A percentile compares a stretch with the other conserved stretches of the same genome.
Conservation (phyloP, 352 stramenopile genomes). For the Pilasporangium apinafurcum region DNA sequence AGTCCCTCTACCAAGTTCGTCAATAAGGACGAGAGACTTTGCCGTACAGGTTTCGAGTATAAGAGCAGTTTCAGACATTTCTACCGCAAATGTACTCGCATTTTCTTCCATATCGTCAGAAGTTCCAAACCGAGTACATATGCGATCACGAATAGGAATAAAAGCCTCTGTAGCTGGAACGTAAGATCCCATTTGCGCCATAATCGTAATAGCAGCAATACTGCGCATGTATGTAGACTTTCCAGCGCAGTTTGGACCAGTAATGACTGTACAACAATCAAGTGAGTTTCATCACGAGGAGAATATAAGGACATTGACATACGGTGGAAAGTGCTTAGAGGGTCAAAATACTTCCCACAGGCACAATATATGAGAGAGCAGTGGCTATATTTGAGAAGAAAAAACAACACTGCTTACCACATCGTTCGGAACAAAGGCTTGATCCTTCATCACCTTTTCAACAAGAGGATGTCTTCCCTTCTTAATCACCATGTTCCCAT, state of each 20-base stretch:
- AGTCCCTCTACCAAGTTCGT: slow-evolving; percentile 89
- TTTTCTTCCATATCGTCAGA: slow-evolving; percentile 94
- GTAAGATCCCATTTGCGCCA: slow-evolving; percentile 89
- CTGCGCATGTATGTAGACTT: slow-evolving; percentile 89
- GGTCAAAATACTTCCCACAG: slow-evolving; percentile 51
- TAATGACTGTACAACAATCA: slow-evolving; percentile 57
- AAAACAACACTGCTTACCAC: slow-evolving; percentile 23
- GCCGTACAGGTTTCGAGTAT: slow-evolving; percentile 70
- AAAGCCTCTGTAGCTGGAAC: slow-evolving; percentile 77
- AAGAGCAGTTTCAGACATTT: slow-evolving; percentile 89
- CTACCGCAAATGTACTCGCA: slow-evolving; percentile 86
- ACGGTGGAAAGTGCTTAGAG: slow-evolving; percentile 70
- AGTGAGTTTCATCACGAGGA: neutral
- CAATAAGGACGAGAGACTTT: slow-evolving; percentile 83
- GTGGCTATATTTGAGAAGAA: too few relatives aligned
- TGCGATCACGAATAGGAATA: slow-evolving; percentile 82
- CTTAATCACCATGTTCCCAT: slow-evolving; percentile 78
- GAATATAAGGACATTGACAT: slow-evolving; percentile 4
- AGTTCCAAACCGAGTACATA: slow-evolving; percentile 90
- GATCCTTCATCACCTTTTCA: slow-evolving; percentile 56
- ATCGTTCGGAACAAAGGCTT: slow-evolving; percentile 82
- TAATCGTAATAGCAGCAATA: slow-evolving; percentile 83
- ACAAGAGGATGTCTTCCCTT: slow-evolving; percentile 75
- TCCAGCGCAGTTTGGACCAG: slow-evolving; percentile 86
- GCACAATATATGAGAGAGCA: neutral